These are phyloP conservation scores for Populus hybrid DNA, from an alignment of 441 rosid genomes.

Conservation along the genomic window DNA sequence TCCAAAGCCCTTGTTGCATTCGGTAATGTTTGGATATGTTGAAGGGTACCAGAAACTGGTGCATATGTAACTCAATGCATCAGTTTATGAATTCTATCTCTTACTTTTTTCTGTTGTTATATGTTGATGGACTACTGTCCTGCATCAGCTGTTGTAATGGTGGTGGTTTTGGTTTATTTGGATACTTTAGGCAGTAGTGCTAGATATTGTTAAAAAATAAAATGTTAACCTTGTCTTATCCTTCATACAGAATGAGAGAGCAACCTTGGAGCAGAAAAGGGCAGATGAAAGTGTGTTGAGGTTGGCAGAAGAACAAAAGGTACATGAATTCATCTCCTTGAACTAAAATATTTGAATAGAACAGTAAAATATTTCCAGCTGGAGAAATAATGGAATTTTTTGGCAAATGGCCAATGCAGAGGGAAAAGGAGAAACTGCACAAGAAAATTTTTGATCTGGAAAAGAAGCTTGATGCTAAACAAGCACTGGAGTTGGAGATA, in stretches of 20 bases:
- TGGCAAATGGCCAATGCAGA: constrained; percentile 34
- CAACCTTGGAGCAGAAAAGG: constrained; percentile 5
- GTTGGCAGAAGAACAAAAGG: constrained; percentile 1
- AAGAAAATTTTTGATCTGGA: constrained; percentile 48
- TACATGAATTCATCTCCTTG: not conserved
- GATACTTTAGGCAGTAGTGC: not conserved
- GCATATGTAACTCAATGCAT: not conserved
- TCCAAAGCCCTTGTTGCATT: not conserved
- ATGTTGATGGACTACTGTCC: not conserved
- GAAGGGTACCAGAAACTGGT: not conserved
- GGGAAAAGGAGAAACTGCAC: constrained; percentile 55
- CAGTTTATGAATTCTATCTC: not conserved
- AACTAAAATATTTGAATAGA: not conserved
- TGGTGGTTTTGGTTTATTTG: not conserved
- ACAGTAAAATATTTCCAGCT: not conserved
- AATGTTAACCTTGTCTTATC: not conserved
- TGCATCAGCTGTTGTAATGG: not conserved
- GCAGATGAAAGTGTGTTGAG: constrained; percentile 4
- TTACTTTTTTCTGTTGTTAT: not conserved
- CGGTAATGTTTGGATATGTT: not conserved
- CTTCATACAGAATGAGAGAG: not conserved
- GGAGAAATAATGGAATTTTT: not conserved
- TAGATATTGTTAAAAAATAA: not conserved
- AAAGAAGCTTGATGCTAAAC: constrained; percentile 54
- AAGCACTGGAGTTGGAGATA: constrained; percentile 69